Base-by-base conservation (phyloP, 2,329 filamentous ascomycete species). In the Phyllosticta citrichinensis region DNA sequence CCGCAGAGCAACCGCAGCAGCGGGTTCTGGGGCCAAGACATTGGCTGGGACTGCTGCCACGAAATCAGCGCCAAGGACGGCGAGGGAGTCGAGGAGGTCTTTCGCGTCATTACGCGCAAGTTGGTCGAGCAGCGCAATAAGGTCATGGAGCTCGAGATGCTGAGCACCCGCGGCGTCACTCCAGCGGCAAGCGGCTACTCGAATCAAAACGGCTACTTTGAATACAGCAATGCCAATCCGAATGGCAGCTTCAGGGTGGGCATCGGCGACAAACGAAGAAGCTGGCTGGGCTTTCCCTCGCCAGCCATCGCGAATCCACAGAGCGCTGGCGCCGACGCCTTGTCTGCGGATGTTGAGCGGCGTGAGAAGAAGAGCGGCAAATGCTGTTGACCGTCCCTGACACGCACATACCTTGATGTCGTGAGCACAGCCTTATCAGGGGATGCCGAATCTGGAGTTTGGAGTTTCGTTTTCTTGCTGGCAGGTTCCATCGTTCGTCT, bases 11-110 rank as follows among this genome's bases (percentile, higher is more conserved):
- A 80, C 66, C 72, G 77, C 33, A 88, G 84, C 68, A 88, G 84
- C 47, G 87, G 88, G 1, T 90, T 91, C 75, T 97, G 92, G 92
- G 91, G 87, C 22, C 89, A 94, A 72, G 92, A 97, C 70, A 86
- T 91, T 5, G 91, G 92, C 58, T 97, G 93, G 92, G 92, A 97
- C 69, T 95, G 91, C 64, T 97, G 93, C 73, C 94, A 97, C 74
- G 94, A 99, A 77, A 93, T 99, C 70, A 92, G 87, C 67, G 92
- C 93, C 55, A 93, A 95, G 79, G 91, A 87, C 69, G 92, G 92
- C 61, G 92, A 97, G 78, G 93, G 93, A 19, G 92, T 99, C 19
- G 94, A 97, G 68, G 94, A 97, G 75, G 91, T 99, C 0, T 97
- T 97, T 68, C 83, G 93, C 1, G 90, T 96, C 25, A 88, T 91